These are phyloP conservation scores for Blastobotrys mokoenaii DNA, from an alignment of 805 yeast species.

Conservation along the genomic window DNA sequence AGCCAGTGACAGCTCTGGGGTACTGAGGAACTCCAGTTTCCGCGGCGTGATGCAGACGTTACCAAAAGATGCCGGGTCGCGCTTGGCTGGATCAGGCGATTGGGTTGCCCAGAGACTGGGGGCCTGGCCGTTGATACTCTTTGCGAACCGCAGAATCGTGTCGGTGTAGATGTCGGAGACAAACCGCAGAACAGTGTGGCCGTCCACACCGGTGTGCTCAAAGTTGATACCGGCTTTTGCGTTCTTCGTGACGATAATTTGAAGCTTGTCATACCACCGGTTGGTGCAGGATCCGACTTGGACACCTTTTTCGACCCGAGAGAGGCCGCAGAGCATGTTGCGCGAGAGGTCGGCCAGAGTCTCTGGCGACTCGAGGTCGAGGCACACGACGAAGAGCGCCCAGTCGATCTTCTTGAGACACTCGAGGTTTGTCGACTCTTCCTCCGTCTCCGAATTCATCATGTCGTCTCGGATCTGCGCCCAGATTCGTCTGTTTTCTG, in stretches of 20 bases:
- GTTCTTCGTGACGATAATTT: slow-evolving; percentile 76
- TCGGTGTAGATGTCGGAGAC: slow-evolving; percentile 89
- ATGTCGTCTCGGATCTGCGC: slow-evolving; percentile 58
- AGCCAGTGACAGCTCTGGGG: slow-evolving; percentile 67
- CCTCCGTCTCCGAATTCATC: slow-evolving; percentile 29
- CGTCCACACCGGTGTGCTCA: slow-evolving; percentile 89
- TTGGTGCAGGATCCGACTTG: slow-evolving; percentile 93
- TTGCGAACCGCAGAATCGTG: slow-evolving; percentile 79
- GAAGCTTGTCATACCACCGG: slow-evolving; percentile 91
- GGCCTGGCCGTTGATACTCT: slow-evolving; percentile 64
- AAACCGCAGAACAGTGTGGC: slow-evolving; percentile 83
- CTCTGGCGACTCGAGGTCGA: slow-evolving; percentile 67
- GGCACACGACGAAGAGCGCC: slow-evolving; percentile 73
- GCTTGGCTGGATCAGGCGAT: slow-evolving; percentile 40
- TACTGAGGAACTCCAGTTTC: slow-evolving; percentile 81
- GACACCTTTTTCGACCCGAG: slow-evolving; percentile 69
- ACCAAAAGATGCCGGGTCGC: slow-evolving; percentile 36
- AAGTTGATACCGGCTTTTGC: slow-evolving; percentile 91
- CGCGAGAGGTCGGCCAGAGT: slow-evolving; percentile 54
- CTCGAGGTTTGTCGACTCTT: slow-evolving; percentile 48
- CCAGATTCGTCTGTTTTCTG: slow-evolving; percentile 86
- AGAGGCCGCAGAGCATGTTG: slow-evolving; percentile 83
- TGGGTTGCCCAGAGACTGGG: slow-evolving; percentile 60
- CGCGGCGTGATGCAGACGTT: slow-evolving; percentile 61
- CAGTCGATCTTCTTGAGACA: slow-evolving; percentile 69